phyloP scores from a whole-genome alignment of 768 basidiomycete species.

The Nevesoporus exiguus region DNA sequence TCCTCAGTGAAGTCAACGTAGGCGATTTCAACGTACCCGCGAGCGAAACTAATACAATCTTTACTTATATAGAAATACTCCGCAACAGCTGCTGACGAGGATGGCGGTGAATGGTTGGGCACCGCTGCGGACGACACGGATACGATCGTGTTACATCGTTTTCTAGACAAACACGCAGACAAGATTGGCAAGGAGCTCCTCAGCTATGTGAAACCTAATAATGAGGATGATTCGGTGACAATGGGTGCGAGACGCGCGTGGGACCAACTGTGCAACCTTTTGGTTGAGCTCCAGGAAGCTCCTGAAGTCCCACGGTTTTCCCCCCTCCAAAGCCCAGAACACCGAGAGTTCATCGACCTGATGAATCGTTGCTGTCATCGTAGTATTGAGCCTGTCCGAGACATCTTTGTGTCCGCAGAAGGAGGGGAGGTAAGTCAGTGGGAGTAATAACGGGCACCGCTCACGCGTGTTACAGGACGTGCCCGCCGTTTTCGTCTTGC shows the following conservation, averaged over 20 bases:
- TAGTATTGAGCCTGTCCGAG: conserved; percentile 57
- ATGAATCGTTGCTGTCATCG: conserved; percentile 62
- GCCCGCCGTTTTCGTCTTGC: conserved; percentile 56
- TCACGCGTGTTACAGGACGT: conserved; percentile 33
- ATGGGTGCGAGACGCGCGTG: conserved; percentile 75
- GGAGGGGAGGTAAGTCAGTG: conserved; percentile 40
- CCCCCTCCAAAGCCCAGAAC: conserved; percentile 41
- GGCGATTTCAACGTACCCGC: conserved; percentile 13
- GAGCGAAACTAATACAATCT: not conserved
- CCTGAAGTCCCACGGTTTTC: conserved; percentile 66
- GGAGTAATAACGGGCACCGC: not conserved
- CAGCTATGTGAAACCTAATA: conserved; percentile 59
- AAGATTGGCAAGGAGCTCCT: conserved; percentile 86
- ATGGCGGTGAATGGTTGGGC: conserved; percentile 67
- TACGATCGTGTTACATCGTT: conserved; percentile 77
- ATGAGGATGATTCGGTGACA: conserved; percentile 52
- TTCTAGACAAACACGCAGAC: conserved; percentile 81
- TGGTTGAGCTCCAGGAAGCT: conserved; percentile 75
- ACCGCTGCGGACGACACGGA: conserved; percentile 83
- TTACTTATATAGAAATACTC: conserved; percentile 39
- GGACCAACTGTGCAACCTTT: conserved; percentile 73
- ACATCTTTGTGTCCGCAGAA: conserved; percentile 60
- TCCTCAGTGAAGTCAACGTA: conserved; percentile 74
- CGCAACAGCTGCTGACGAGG: conserved; percentile 49
- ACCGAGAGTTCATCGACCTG: conserved; percentile 64